These are phyloP conservation scores for Volutella citrinella DNA, from an alignment of 2,329 filamentous ascomycete genomes.

Conservation along the genomic window DNA sequence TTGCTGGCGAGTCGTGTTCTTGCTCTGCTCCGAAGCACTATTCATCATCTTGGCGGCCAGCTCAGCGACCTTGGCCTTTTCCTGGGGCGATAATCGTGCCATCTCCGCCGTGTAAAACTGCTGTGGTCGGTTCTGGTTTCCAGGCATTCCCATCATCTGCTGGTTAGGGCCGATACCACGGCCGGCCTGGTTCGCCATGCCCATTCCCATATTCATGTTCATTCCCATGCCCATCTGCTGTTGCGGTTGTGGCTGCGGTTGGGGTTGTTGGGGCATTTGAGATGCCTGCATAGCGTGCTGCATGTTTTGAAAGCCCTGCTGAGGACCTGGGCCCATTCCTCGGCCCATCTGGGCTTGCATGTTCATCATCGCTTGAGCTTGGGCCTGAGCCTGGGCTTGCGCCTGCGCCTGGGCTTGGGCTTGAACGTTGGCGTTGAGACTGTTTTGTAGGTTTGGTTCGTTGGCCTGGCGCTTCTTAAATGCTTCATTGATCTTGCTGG, in stretches of 20 bases:
- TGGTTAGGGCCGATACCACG: slow-evolving; percentile 42
- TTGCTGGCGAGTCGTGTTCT: slow-evolving; percentile 29
- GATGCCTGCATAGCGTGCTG: slow-evolving; percentile 58
- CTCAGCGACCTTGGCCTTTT: slow-evolving; percentile 44
- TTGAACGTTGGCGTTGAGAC: slow-evolving; percentile 44
- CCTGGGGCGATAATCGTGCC: slow-evolving; percentile 39
- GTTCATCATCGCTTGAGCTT: slow-evolving; percentile 48
- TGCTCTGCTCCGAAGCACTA: slow-evolving; percentile 42
- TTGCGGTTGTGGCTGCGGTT: slow-evolving; percentile 29
- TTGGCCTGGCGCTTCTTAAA: slow-evolving; percentile 49
- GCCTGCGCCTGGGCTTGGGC: slow-evolving; percentile 40
- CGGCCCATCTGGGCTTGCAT: slow-evolving; percentile 52
- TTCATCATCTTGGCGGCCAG: slow-evolving; percentile 40
- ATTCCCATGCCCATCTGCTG: slow-evolving; percentile 28
- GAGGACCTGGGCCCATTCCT: slow-evolving; percentile 46
- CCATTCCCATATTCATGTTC: slow-evolving; percentile 37
- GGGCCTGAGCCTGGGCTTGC: slow-evolving; percentile 37
- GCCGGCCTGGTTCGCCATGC: slow-evolving; percentile 35
- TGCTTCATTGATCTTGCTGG: slow-evolving; percentile 45
- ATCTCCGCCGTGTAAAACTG: slow-evolving; percentile 31
- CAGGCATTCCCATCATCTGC: slow-evolving; percentile 37
- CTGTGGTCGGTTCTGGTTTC: slow-evolving; percentile 31
- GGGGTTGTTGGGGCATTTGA: slow-evolving; percentile 44
- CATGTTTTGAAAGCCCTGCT: slow-evolving; percentile 55
- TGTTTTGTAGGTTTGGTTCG: slow-evolving; percentile 46